Evolutionary conservation across 345 rosid genomes (phyloP).

Genomic region (Bretschneidera sinensis): DNA sequence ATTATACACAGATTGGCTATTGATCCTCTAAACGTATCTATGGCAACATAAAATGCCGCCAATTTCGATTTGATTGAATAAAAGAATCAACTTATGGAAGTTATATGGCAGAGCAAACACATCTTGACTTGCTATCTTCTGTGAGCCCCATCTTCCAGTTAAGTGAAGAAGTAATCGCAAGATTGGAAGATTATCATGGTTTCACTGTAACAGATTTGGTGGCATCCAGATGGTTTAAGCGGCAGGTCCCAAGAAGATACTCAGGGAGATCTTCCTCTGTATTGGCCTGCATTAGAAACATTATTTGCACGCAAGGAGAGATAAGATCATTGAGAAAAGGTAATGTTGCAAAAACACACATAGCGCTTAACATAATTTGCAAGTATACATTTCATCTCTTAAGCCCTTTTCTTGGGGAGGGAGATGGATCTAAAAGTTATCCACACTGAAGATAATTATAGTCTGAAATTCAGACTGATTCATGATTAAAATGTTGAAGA

Average conservation of each 20-base stretch:
- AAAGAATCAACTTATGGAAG: conserved; percentile 5
- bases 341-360: no score
- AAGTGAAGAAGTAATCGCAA: background rate
- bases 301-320: background rate
- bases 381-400: no score
- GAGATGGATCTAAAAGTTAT: no score
- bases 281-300: conserved; percentile 50
- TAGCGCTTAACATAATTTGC: no score
- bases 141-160: background rate
- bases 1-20: conserved; percentile 23
- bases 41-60: conserved; percentile 3
- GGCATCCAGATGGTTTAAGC: conserved; percentile 80
- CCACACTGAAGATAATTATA: no score
- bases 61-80: conserved; percentile 2
- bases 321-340: no score
- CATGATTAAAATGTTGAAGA: background rate
- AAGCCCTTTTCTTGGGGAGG: no score
- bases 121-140: background rate
- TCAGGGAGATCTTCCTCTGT: conserved; percentile 93
- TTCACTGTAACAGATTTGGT: conserved; percentile 50
- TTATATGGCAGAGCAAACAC: background rate
- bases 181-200: conserved; percentile 7
- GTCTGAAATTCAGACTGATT: background rate
- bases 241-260: conserved; percentile 83
- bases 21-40: conserved; percentile 1